Conservation (phyloP, 176 grass and related monocot genomes). For the Leersia perrieri region DNA sequence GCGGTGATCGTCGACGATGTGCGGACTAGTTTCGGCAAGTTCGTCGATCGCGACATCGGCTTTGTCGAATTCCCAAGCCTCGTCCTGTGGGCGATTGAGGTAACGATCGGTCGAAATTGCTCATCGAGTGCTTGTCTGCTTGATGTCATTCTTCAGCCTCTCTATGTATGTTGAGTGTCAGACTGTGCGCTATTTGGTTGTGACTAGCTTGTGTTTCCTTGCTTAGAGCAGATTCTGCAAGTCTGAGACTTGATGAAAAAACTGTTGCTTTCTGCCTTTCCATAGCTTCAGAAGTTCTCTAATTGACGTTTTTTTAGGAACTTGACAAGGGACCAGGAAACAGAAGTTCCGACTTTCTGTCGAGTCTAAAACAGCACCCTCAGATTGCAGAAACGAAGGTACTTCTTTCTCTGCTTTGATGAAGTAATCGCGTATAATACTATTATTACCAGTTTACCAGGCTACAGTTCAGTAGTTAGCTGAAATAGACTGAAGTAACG, state of each 20-base stretch:
- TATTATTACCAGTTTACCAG: too few relatives aligned
- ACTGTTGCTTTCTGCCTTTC: neutral
- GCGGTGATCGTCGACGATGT: conserved; percentile 49
- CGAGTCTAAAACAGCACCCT: conserved; percentile 26
- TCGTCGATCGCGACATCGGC: conserved; percentile 56
- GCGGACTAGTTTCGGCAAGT: conserved; percentile 24
- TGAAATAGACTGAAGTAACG: neutral
- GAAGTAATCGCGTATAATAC: neutral
- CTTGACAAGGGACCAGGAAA: conserved; percentile 19
- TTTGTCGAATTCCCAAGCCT: conserved; percentile 47
- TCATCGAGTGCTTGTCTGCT: too few relatives aligned
- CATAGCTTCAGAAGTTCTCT: neutral
- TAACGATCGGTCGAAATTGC: neutral
- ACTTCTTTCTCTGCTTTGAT: neutral
- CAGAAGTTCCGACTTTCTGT: conserved; percentile 23
- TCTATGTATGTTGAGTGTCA: too few relatives aligned
- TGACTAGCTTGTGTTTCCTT: neutral
- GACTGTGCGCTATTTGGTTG: too few relatives aligned
- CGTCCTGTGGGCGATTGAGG: conserved; percentile 50
- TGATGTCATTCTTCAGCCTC: neutral
- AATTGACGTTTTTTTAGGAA: conserved; percentile 20
- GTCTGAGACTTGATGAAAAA: neutral
- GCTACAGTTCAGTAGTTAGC: neutral
- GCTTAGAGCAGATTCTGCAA: neutral
- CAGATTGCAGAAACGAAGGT: conserved; percentile 54